Evolutionary conservation across 352 stramenopile genomes (phyloP).

Genomic region (Blastocystis hominis): DNA sequence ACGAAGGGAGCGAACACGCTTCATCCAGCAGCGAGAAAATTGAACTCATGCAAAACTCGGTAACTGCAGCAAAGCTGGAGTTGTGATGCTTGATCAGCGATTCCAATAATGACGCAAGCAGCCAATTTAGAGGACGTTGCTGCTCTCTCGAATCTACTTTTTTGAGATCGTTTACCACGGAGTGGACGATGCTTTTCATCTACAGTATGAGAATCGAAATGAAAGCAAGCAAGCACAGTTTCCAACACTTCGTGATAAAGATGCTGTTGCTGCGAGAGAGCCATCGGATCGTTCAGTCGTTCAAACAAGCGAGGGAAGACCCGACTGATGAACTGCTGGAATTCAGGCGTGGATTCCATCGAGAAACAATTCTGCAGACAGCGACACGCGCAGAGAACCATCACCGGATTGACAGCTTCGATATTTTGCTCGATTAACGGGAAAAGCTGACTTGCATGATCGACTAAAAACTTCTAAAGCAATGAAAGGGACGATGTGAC

Average conservation of each 20-base stretch:
- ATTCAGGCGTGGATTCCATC: neutral
- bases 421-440: neutral
- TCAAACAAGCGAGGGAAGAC: neutral
- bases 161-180: neutral
- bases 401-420: neutral
- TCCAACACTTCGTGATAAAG: neutral
- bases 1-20: neutral
- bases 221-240: neutral
- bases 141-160: neutral
- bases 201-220: neutral
- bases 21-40: neutral
- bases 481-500: neutral
- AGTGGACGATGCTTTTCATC: neutral
- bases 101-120: neutral
- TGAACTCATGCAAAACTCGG: neutral
- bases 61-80: neutral
- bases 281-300: neutral
- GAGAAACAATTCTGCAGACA: neutral
- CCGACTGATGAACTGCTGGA: neutral
- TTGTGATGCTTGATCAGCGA: neutral
- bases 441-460: neutral
- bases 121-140: neutral
- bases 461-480: neutral
- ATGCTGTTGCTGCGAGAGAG: neutral
- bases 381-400: conserved; percentile 6